These are phyloP conservation scores for Leishmania braziliensis DNA, from an alignment of 208 protist species.

Conservation along the genomic window DNA sequence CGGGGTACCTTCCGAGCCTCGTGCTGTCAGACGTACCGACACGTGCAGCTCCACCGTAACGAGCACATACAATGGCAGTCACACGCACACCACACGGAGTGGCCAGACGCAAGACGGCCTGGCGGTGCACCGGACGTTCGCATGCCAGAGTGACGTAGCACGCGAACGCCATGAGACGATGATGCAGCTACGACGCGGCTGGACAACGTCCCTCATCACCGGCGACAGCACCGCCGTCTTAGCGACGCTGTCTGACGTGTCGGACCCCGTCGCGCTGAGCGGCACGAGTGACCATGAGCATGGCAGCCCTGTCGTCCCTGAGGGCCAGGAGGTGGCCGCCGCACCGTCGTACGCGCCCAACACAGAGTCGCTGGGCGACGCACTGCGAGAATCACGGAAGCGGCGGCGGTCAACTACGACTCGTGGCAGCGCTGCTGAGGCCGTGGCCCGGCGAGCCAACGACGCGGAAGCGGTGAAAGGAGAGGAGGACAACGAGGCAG, in stretches of 20 bases:
- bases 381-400: background rate
- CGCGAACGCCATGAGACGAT: background rate
- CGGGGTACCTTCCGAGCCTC: background rate
- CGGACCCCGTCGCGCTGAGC: slow-evolving; percentile 29
- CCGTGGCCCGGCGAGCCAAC: background rate
- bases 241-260: slow-evolving; percentile 22
- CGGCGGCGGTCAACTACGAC: background rate
- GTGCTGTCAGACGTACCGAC: background rate
- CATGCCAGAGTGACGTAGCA: slow-evolving; percentile 5
- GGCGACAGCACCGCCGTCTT: slow-evolving; percentile 31
- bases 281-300: slow-evolving; percentile 7
- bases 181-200: slow-evolving; percentile 1
- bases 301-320: background rate
- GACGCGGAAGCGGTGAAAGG: background rate
- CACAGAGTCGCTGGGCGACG: background rate
- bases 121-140: background rate
- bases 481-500: background rate
- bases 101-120: background rate
- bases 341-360: background rate
- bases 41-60: background rate
- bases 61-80: background rate
- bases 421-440: background rate
- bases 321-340: slow-evolving; percentile 1
- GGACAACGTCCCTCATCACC: slow-evolving; percentile 14
- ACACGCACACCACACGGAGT: background rate